phyloP scores from a whole-genome alignment of 345 rosid genomes.

The Gossypium arboreum region DNA sequence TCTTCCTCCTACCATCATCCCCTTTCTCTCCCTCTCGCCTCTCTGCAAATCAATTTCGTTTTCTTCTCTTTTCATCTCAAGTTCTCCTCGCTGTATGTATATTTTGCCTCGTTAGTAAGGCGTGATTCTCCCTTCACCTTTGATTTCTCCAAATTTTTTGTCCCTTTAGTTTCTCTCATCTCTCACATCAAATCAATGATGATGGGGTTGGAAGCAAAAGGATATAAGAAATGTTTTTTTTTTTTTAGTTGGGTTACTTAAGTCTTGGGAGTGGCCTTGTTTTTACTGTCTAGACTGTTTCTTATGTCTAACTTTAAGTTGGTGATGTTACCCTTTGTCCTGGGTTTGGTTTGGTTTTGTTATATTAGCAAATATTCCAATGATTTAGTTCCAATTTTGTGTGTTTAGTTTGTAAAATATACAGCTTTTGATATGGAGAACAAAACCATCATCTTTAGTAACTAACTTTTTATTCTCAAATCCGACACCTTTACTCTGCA shows the following conservation, averaged over 20 bases:
- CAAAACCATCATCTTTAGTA: too few species aligned
- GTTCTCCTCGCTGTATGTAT: conserved; percentile 16
- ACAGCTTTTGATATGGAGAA: not conserved
- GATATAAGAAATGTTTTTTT: not conserved
- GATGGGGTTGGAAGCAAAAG: not conserved
- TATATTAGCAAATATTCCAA: not conserved
- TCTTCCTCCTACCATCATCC: too few species aligned
- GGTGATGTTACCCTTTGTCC: not conserved
- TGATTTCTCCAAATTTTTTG: not conserved
- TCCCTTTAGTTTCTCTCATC: not conserved
- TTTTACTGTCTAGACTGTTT: not conserved
- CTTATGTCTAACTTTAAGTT: not conserved
- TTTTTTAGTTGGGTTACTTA: not conserved
- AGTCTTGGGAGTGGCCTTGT: conserved; percentile 2
- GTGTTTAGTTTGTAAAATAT: conserved; percentile 2
- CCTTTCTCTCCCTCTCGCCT: too few species aligned
- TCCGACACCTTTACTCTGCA: too few species aligned
- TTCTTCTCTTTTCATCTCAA: not conserved
- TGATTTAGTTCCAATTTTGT: not conserved
- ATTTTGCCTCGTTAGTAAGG: conserved; percentile 20
- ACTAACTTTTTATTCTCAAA: too few species aligned
- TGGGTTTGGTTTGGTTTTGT: not conserved
- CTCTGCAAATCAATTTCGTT: too few species aligned
- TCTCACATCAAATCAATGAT: not conserved
- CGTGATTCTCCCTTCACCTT: not conserved